phyloP scores from a whole-genome alignment of 116 monocot species.

The Cymodocea nodosa region DNA sequence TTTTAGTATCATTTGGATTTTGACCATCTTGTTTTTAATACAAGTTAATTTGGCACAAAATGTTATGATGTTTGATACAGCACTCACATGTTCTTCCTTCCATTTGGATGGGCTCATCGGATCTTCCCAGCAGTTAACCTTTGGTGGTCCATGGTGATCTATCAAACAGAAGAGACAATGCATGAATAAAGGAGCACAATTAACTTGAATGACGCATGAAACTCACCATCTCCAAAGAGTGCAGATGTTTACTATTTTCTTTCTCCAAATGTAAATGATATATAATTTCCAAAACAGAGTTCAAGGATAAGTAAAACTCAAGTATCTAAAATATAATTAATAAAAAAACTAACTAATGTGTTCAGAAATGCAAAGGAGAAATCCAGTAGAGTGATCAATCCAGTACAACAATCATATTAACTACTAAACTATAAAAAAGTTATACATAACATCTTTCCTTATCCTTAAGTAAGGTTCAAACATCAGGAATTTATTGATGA shows the following conservation, averaged over 20 bases:
- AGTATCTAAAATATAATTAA: background rate
- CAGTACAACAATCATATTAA: too few relatives aligned
- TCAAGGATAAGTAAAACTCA: background rate
- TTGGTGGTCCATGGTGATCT: constrained; percentile 68
- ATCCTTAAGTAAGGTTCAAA: too few relatives aligned
- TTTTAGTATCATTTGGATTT: too few relatives aligned
- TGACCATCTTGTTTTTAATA: too few relatives aligned
- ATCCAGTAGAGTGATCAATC: background rate
- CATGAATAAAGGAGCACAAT: too few relatives aligned
- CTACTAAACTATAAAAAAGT: too few relatives aligned
- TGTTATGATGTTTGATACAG: too few relatives aligned
- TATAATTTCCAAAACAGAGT: background rate
- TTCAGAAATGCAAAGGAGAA: background rate
- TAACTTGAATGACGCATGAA: background rate
- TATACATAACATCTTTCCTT: too few relatives aligned
- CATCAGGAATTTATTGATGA: too few relatives aligned
- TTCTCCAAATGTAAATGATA: background rate
- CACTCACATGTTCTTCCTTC: constrained; percentile 89
- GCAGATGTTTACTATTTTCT: background rate
- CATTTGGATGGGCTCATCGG: constrained; percentile 73
- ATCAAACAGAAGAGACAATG: background rate
- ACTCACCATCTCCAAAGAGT: background rate
- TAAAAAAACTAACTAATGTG: background rate
- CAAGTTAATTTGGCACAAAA: too few relatives aligned
- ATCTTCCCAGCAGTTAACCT: constrained; percentile 60